phyloP scores from a whole-genome alignment of 345 rosid species.

The Populus tremula region DNA sequence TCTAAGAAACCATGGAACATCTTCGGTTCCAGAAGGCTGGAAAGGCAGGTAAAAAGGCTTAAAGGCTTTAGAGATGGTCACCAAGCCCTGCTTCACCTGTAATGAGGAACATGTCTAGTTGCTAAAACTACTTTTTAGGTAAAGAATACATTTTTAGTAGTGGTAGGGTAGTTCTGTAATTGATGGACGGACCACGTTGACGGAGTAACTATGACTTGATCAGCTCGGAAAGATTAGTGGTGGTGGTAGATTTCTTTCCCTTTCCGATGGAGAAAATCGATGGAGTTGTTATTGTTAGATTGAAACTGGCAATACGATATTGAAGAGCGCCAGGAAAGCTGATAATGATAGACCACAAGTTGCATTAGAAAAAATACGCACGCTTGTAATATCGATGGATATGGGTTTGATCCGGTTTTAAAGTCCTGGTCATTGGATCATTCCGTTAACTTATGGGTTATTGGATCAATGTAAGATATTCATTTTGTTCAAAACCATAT shows the following conservation, averaged over 20 bases:
- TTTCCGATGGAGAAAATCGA: neutral
- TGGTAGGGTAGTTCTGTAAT: neutral
- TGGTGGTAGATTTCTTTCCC: neutral
- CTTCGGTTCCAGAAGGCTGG: neutral
- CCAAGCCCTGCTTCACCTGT: neutral
- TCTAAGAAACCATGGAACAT: neutral
- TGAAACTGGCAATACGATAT: neutral
- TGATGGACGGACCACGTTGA: neutral
- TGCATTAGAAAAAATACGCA: no score
- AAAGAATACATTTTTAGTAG: no score
- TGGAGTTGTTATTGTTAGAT: neutral
- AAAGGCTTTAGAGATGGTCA: neutral
- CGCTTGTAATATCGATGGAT: no score
- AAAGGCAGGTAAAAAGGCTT: neutral
- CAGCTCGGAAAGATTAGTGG: neutral
- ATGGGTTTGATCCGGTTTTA: no score
- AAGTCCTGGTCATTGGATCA: no score
- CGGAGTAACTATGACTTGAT: neutral
- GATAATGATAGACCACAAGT: neutral
- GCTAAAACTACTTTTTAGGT: no score
- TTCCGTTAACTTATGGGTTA: no score
- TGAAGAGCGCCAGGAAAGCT: neutral
- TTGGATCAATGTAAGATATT: no score
- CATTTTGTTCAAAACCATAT: no score
- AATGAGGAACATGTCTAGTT: neutral